Evolutionary conservation across 2,329 filamentous ascomycete species (phyloP).

Genomic region (Penicillium freii): DNA sequence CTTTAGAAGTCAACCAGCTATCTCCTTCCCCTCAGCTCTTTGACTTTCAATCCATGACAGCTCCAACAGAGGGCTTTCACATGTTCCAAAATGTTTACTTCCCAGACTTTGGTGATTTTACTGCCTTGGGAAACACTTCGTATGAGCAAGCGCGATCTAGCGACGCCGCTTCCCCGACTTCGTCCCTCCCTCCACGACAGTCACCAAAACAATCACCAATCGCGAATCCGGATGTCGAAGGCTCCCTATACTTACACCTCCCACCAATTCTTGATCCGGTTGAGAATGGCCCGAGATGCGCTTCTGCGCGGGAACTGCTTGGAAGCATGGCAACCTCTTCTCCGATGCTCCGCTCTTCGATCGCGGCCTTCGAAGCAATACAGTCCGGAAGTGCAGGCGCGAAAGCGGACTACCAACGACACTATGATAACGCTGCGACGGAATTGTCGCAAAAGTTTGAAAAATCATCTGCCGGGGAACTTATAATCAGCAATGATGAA

Average conservation of each 20-base stretch:
- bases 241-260: neutral
- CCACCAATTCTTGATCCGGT: neutral
- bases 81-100: conserved; percentile 1
- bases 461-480: neutral
- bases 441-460: neutral
- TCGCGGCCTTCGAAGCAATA: neutral
- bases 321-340: neutral
- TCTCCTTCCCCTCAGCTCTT: neutral
- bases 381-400: neutral
- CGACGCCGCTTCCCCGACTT: neutral
- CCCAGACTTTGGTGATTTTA: conserved; percentile 1
- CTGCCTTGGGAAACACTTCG: neutral
- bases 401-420: neutral
- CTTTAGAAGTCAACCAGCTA: neutral
- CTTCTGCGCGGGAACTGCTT: neutral
- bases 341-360: neutral
- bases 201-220: neutral
- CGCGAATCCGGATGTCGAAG: neutral
- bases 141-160: neutral
- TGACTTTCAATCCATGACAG: neutral
- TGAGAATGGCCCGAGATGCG: neutral
- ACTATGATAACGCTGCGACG: neutral
- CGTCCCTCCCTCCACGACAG: neutral
- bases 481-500: neutral
- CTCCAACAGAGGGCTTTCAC: neutral